Evolutionary conservation across 345 rosid species (phyloP), one percentile per base, ranked within the genome.

Genomic region (Eutrema yunnanense): DNA sequence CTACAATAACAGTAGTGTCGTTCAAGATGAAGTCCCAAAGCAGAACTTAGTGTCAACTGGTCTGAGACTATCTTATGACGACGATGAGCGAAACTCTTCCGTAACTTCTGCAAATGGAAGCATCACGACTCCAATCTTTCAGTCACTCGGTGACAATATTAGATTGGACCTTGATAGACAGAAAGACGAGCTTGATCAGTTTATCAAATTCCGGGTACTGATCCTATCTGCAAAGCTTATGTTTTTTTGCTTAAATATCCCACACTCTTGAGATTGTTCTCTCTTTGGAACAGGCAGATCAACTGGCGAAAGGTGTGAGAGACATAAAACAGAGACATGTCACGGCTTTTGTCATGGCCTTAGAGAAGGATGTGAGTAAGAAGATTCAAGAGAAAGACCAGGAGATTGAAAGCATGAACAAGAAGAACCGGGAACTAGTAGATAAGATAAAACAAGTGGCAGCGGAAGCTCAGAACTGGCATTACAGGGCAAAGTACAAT

Each of bases 21-120:
- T 81, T 77, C 85, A 80, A 73, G 90, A 90, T 64, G 90, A 86
- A 66, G 86, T 75, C 62, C 85, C 81, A 12, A 85, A 82, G 57
- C 87, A 85, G 34, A 86, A 85, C 73, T 63, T 84, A 16, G 90
- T 92, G 19, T 89, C 96, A 48, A 92, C 98, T 52, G 98, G 98
- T 48, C 78, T 92, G 74, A 84, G 92, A 75, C 82, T 92, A 12
- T 91, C 97, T 4, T 82, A 82, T 71, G 93, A 91, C 48, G 90
- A 88, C 33, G 95, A 90, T 76, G 94, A 92, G 49, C 92, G 70
- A 14, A 88, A 88, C 77, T 92, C 98, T 19, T 82, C 94, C 65
- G 87, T 87, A 42, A 87, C 90, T 72, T 84, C 86, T 11, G 94
- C 87, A 8, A 89, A 87, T 62, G 89, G 96, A 57, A 89, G 87